Evolutionary conservation across 1,284 basidiomycete species (phyloP).

Genomic region (Trametes polyzona): DNA sequence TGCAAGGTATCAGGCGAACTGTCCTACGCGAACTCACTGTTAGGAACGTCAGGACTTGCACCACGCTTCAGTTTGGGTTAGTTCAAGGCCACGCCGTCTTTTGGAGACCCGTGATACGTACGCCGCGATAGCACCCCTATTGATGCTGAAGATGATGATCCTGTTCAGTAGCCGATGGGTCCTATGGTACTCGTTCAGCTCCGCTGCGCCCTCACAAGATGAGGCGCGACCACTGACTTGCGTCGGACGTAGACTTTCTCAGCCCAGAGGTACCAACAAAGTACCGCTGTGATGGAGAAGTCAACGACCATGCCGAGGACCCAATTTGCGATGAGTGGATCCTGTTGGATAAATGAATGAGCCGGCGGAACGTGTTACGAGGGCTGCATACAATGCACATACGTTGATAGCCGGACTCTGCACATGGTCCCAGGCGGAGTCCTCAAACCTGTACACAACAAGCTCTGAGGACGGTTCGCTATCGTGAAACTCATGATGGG

Average conservation of each 20-base stretch:
- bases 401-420: neutral
- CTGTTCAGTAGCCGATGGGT: slow-evolving; percentile 20
- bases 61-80: neutral
- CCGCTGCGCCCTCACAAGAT: no score
- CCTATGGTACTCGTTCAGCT: no score
- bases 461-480: neutral
- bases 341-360: neutral
- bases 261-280: slow-evolving; percentile 21
- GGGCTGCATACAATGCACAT: neutral
- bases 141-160: slow-evolving; percentile 24
- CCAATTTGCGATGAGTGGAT: slow-evolving; percentile 20
- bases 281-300: slow-evolving; percentile 17
- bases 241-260: slow-evolving; percentile 18
- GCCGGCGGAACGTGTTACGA: no score
- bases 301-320: slow-evolving; percentile 18
- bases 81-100: neutral
- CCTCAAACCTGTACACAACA: neutral
- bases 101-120: neutral
- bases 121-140: slow-evolving; percentile 24
- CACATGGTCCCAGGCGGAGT: neutral
- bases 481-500: neutral
- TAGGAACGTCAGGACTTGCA: slow-evolving; percentile 17
- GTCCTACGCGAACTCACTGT: slow-evolving; percentile 1
- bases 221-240: slow-evolving; percentile 5
- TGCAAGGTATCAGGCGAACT: no score